Percentiles rank a stretch among this genome's conserved stretches.
Conservation (phyloP, 2,329 filamentous ascomycete genomes). For the Zalaria sp. region DNA sequence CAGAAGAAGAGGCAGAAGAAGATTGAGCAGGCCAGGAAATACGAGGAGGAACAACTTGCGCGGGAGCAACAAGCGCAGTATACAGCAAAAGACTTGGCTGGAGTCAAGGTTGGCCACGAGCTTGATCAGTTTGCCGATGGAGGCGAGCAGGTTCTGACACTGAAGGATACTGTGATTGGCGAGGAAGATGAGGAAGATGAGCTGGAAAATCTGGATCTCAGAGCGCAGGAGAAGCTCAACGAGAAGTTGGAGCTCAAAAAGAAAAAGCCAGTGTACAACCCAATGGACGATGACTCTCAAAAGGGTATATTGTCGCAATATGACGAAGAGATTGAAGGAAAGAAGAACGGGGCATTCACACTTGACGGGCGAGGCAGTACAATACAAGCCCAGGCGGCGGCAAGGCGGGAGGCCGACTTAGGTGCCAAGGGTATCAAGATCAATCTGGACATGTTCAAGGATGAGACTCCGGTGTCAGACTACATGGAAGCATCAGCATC, state of each 20-base stretch:
- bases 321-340: conserved; percentile 86
- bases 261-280: conserved; percentile 79
- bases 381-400: conserved; percentile 46
- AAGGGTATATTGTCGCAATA: conserved; percentile 73
- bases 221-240: conserved; percentile 56
- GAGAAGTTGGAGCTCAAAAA: conserved; percentile 80
- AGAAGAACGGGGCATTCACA: conserved; percentile 81
- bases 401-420: conserved; percentile 22
- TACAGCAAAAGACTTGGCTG: conserved; percentile 72
- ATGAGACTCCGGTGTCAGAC: conserved; percentile 61
- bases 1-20: conserved; percentile 92
- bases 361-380: conserved; percentile 63
- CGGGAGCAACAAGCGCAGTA: conserved; percentile 60
- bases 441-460: conserved; percentile 57
- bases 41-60: conserved; percentile 65
- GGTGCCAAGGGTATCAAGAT: conserved; percentile 55
- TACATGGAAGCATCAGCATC: conserved; percentile 68
- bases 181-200: conserved; percentile 76
- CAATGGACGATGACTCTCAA: conserved; percentile 50
- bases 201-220: conserved; percentile 61
- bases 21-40: conserved; percentile 56
- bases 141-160: conserved; percentile 75
- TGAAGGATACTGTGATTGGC: conserved; percentile 85
- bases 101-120: conserved; percentile 86
- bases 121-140: conserved; percentile 60